phyloP scores from a whole-genome alignment of 2,329 filamentous ascomycete species.

The Daldinia sp. region DNA sequence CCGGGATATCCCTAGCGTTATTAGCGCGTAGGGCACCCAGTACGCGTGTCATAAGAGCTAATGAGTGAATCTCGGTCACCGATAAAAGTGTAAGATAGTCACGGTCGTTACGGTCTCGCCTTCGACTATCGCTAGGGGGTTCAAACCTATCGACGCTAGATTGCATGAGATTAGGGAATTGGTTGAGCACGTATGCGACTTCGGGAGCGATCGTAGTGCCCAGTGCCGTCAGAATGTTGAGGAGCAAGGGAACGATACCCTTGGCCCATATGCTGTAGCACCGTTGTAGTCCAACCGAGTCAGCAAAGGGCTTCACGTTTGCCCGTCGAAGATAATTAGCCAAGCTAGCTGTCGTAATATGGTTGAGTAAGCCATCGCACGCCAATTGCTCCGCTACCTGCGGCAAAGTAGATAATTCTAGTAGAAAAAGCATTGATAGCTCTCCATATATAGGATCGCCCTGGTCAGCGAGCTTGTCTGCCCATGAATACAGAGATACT shows the following conservation, averaged over 20 bases:
- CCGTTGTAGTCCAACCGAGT: constrained; percentile 70
- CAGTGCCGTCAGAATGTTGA: constrained; percentile 86
- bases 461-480: constrained; percentile 79
- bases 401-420: constrained; percentile 84
- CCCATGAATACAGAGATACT: constrained; percentile 90
- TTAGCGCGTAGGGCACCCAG: constrained; percentile 70
- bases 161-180: constrained; percentile 81
- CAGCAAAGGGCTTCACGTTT: constrained; percentile 80
- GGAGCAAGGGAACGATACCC: constrained; percentile 84
- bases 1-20: constrained; percentile 76
- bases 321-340: constrained; percentile 77
- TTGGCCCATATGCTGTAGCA: constrained; percentile 91
- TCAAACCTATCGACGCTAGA: constrained; percentile 78
- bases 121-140: constrained; percentile 63
- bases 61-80: constrained; percentile 79
- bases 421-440: constrained; percentile 85
- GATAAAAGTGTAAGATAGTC: constrained; percentile 75
- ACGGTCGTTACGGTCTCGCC: constrained; percentile 55
- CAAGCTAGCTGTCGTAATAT: constrained; percentile 80
- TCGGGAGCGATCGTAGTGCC: constrained; percentile 84
- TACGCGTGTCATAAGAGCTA: constrained; percentile 78
- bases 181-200: constrained; percentile 85
- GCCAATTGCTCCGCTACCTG: constrained; percentile 88
- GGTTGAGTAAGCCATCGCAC: constrained; percentile 81
- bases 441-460: constrained; percentile 93